Evolutionary conservation across 2,329 filamentous ascomycete species (phyloP), one percentile per base, ranked within the genome.

Genomic region (Claviceps purpurea): DNA sequence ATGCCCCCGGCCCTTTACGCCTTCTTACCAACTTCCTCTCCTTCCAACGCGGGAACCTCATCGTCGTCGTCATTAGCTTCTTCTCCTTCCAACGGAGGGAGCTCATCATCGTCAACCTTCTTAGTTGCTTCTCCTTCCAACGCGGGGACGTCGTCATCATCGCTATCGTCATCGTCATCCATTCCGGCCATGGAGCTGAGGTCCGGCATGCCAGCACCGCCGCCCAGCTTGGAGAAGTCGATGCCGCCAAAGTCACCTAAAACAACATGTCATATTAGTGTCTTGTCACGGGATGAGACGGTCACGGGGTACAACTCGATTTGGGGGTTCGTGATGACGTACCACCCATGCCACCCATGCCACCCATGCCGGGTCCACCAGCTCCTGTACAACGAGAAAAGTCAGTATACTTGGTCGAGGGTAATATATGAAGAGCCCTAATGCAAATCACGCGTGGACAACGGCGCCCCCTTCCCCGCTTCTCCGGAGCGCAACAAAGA

Each of bases 181-280:
- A 75, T 79, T 22, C 53, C 56, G 52, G 76, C 78, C 74, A 82
- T 81, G 49, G 54, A 54, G 51, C 56, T 54, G 51, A 65, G 57
- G 52, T 61, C 62, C 43, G 58, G 58, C 61, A 64, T 62, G 50
- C 58, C 62, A 39, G 54, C 62, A 18, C 55, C 80, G 58, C 76
- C 80, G 57, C 83, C 84, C 56, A 95, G 84, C 77, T 95, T 94
- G 63, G 87, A 93, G 81, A 95, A 95, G 72, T 95, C 89, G 65
- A 95, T 93, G 62, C 87, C 87, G 62, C 86, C 82, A 58, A 93
- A 88, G 69, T 89, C 87, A 59, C 81, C 82, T 55, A 51, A n/a
- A 18, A 8, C 11, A n/a, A 34, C 10, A 41, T 30, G 48, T 42
- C 48, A 43, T 37, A 34, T 52, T 49, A 48, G 43, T 30, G 3